Evolutionary conservation across 768 basidiomycete genomes (phyloP).

Genomic region (Psilocybe subaeruginosa): DNA sequence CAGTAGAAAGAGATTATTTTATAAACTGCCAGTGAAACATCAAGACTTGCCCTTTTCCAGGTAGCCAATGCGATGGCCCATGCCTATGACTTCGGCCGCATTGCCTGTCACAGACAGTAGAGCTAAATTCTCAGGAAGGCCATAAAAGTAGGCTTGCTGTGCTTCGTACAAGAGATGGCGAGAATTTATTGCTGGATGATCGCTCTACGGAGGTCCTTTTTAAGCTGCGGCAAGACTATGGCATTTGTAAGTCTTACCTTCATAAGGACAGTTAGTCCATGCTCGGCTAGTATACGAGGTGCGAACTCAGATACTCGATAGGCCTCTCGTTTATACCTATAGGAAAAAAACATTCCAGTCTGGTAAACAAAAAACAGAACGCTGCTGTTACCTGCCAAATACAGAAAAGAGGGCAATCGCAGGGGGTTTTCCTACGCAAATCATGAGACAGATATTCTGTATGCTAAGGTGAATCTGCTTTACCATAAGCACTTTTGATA

Average conservation of each 20-base stretch:
- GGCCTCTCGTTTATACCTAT: slow-evolving; percentile 78
- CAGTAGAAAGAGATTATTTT: background rate
- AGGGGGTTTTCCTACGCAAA: slow-evolving; percentile 58
- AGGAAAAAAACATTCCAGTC: background rate
- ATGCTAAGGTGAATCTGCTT: slow-evolving; percentile 20
- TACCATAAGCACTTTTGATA: slow-evolving; percentile 70
- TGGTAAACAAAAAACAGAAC: background rate
- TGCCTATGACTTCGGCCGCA: slow-evolving; percentile 73
- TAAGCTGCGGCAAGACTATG: background rate
- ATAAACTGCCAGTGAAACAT: background rate
- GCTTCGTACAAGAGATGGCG: slow-evolving; percentile 84
- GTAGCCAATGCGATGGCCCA: slow-evolving; percentile 84
- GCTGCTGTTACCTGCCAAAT: slow-evolving; percentile 32
- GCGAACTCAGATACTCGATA: slow-evolving; percentile 84
- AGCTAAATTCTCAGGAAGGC: slow-evolving; percentile 69
- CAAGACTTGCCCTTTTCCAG: slow-evolving; percentile 56
- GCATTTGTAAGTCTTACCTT: slow-evolving; percentile 49
- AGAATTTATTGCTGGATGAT: slow-evolving; percentile 67
- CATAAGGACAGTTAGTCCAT: slow-evolving; percentile 72
- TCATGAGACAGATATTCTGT: background rate
- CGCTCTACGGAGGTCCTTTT: slow-evolving; percentile 46
- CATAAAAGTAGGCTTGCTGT: slow-evolving; percentile 82
- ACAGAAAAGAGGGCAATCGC: slow-evolving; percentile 80
- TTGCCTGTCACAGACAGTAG: slow-evolving; percentile 75
- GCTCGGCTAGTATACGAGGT: slow-evolving; percentile 68